Percentiles rank a stretch among this genome's conserved stretches.
Evolutionary conservation across 2,329 filamentous ascomycete species (phyloP).

Genomic region (Penicillium sp.): DNA sequence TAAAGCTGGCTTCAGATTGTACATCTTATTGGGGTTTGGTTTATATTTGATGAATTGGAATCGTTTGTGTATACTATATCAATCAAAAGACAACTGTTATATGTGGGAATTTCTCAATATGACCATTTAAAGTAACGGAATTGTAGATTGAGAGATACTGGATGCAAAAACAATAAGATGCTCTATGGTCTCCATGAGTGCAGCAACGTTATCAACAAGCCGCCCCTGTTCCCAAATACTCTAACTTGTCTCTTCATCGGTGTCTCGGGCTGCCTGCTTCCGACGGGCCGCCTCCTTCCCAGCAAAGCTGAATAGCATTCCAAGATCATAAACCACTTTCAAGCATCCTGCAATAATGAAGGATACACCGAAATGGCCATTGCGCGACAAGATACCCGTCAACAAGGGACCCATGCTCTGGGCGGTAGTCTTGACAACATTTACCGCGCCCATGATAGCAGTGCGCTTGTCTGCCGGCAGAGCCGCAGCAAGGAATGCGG

Average conservation of each 20-base stretch:
- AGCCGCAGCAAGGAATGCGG: constrained; percentile 66
- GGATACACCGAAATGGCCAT: constrained; percentile 58
- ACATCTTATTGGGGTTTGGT: constrained; percentile 1
- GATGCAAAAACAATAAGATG: neutral
- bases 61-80: constrained; percentile 10
- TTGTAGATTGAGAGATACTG: neutral
- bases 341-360: constrained; percentile 63
- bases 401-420: constrained; percentile 62
- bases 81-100: constrained; percentile 2
- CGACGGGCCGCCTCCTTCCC: constrained; percentile 25
- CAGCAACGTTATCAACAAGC: neutral
- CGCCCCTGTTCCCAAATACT: neutral
- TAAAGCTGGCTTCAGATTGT: neutral
- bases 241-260: constrained; percentile 14
- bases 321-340: constrained; percentile 62
- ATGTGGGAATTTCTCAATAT: neutral
- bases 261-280: constrained; percentile 12
- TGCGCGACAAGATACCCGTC: constrained; percentile 61
- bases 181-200: neutral
- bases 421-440: constrained; percentile 65
- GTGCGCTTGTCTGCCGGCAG: constrained; percentile 66
- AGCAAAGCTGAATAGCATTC: constrained; percentile 53
- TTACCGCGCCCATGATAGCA: constrained; percentile 68
- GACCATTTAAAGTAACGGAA: too few species aligned
- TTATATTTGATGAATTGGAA: constrained; percentile 8